Base-by-base conservation (phyloP, 2,329 filamentous ascomycete species). In the Ascochyta rabiei region DNA sequence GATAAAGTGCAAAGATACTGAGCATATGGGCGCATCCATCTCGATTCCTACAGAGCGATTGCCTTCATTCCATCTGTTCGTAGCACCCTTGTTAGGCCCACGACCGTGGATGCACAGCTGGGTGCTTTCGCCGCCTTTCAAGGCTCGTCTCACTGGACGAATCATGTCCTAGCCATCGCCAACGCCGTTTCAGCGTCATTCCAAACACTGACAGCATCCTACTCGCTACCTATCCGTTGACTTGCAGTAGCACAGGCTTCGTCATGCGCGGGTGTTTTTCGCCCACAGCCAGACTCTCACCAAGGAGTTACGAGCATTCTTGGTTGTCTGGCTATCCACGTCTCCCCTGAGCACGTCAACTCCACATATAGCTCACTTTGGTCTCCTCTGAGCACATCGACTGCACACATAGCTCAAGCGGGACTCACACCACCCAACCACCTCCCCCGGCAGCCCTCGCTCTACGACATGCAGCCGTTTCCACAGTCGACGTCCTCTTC, bases 71-170 rank as follows among this genome's bases (percentile, higher is more conserved):
- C 52, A 31, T 30, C 26, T 46, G 12, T 55, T 50, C 52, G 47
- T 55, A 46, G 47, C 52, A 55, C 52, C 47, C 52, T 55, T 46
- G 46, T 50, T 50, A 33, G 46, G 30, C 52, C 47, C 52, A 43
- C 38, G 35, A 23, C 47, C 52, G 24, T 50, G 52, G 52, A 23
- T 42, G 21, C 52, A 50, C 52, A 39, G 37, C 15, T 31, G 35
- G 24, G 19, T 30, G 42, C 42, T 23, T 44, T 40, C 34, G 45
- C 40, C 23, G 46, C 37, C 52, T 37, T n/a, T 34, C 21, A 40
- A 21, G 26, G 19, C 13, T 28, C 42, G 21, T 26, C 24, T 5
- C 15, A 23, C 13, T 10, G 3, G 18, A 19, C 52, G 47, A 55
- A 55, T 55, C 47, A 50, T 42, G 30, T 37, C 15, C 23, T 46